Percentiles rank a stretch among this genome's conserved stretches.
These are phyloP conservation scores for Murraya paniculata DNA, from an alignment of 345 rosid species.

Conservation along the genomic window DNA sequence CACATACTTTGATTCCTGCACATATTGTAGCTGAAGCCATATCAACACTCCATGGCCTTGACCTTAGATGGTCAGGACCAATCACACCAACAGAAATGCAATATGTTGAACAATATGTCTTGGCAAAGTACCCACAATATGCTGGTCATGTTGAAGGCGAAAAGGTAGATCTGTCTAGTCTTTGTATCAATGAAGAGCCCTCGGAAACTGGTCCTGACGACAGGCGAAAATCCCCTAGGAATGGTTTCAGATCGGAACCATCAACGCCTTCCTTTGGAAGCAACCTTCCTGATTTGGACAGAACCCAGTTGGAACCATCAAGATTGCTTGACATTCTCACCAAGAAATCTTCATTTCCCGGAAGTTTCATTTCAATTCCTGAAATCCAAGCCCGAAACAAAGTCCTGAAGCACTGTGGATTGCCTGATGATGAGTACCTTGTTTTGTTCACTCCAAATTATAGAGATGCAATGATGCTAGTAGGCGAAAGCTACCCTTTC, in stretches of 20 bases:
- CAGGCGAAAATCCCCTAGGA: slow-evolving; percentile 41
- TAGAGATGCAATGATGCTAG: slow-evolving; percentile 65
- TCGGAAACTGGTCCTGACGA: slow-evolving; percentile 34
- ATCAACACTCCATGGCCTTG: slow-evolving; percentile 64
- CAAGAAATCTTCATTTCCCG: slow-evolving; percentile 63
- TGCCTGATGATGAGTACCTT: slow-evolving; percentile 53
- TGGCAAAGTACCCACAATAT: slow-evolving; percentile 69
- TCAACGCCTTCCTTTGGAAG: slow-evolving; percentile 31
- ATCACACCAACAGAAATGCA: slow-evolving; percentile 70
- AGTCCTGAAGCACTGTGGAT: slow-evolving; percentile 60
- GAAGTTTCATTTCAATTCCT: slow-evolving; percentile 68
- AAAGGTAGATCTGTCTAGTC: slow-evolving; percentile 47
- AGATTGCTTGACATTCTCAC: slow-evolving; percentile 63
- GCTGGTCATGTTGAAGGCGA: slow-evolving; percentile 55
- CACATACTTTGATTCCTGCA: slow-evolving; percentile 56
- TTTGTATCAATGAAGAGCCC: slow-evolving; percentile 50
- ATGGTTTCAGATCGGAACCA: slow-evolving; percentile 30
- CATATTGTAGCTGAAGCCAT: slow-evolving; percentile 79
- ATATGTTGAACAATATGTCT: slow-evolving; percentile 60
- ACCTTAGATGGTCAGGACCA: slow-evolving; percentile 71
- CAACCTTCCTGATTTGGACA: slow-evolving; percentile 50
- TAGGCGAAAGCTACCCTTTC: slow-evolving; percentile 77
- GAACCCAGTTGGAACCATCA: slow-evolving; percentile 59
- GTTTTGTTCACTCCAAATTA: slow-evolving; percentile 63
- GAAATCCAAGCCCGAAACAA: slow-evolving; percentile 65